Evolutionary conservation across 139 green algal genomes (phyloP), one percentile per base, ranked within the genome.

Genomic region (Tetradesmus obliquus): DNA sequence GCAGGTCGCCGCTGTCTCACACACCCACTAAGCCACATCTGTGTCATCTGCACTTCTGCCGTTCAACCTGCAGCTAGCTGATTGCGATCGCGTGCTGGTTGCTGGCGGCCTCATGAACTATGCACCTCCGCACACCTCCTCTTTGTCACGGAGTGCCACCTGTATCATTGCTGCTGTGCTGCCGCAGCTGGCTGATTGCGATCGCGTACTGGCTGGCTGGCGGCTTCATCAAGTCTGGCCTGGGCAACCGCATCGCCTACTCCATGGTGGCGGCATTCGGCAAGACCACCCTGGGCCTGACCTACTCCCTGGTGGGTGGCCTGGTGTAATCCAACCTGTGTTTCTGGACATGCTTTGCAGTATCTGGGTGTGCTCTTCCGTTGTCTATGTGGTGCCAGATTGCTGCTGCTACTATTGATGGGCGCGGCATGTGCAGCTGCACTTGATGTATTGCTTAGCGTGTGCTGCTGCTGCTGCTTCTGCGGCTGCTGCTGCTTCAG

Each of bases 61-160:
- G 32, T 45, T 45, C 32, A 45, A 45, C 32, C 53, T 72, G 51
- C 92, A 96, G 94, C 7, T 95, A 93, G 97, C 97, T 99, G 82
- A 99, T 99, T 91, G 98, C 98, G 92, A 98, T 99, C 92, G 98
- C 98, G 32, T 99, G 99, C 96, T 99, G 97, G 95, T 96, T 99
- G 69, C 98, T 17, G 96, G 97, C 53, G 98, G 98, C 84, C 99
- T 99, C 96, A 99, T 99, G 95, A 99, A 99, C 8, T 71, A 10
- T 71, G 60, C 60, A 20, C 15, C 5, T 76, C 17, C 1, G 66
- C 66, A 24, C 17, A 76, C 17, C 2, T 24, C 17, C n/a, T 17
- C 66, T 76, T 45, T 45, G 32, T 45, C 32, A 45, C 32, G 32
- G 32, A 45, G 9, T 79, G 69, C 69, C 12, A 22, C 69, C 17